Base-by-base conservation (phyloP, 345 rosid genomes). In the Aegle marmelos region DNA sequence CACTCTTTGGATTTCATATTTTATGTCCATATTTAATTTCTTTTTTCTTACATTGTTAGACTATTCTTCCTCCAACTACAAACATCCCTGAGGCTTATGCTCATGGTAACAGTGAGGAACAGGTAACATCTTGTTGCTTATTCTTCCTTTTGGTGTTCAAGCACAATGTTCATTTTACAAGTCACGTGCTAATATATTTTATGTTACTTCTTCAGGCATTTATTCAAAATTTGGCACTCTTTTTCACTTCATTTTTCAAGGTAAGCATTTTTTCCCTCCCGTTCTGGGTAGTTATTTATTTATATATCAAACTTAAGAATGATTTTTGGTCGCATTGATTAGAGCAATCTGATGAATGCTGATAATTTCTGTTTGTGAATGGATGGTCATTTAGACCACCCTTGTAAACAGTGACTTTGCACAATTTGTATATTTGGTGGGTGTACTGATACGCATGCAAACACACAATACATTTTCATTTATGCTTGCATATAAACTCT, bases 181-280 rank as follows among this genome's bases (percentile, higher is more conserved):
- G 62, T 61, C 64, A 73, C 28, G 30, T 36, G 37, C 67, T 59
- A 17, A 11, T 63, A 21, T 34, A n/a, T 50, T 50, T 57, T 72
- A 28, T 80, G 73, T 53, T 82, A 73, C 76, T 77, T 68, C 69
- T 77, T 62, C 90, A 97, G 99, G 99, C 99, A 69, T 97, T 97
- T 82, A 94, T 94, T 82, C 99, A 97, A 92, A 97, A 97, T 76
- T 82, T 97, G 91, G 98, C 98, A 25, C 82, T 97, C 70, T 97
- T 97, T 87, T 94, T 97, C 85, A 94, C 99, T 58, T 97, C 99
- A 33, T 97, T 94, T 86, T 94, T 78, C 75, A 97, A 94, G 98
- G 99, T 77, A 90, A 86, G 84, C 76, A 30, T 27, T 74, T 61
- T 62, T 74, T 66, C 8, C 36, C 1, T 6, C 65, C 1, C 0